Base-by-base conservation (phyloP, 2,329 filamentous ascomycete species). In the Alternaria brassicicola region DNA sequence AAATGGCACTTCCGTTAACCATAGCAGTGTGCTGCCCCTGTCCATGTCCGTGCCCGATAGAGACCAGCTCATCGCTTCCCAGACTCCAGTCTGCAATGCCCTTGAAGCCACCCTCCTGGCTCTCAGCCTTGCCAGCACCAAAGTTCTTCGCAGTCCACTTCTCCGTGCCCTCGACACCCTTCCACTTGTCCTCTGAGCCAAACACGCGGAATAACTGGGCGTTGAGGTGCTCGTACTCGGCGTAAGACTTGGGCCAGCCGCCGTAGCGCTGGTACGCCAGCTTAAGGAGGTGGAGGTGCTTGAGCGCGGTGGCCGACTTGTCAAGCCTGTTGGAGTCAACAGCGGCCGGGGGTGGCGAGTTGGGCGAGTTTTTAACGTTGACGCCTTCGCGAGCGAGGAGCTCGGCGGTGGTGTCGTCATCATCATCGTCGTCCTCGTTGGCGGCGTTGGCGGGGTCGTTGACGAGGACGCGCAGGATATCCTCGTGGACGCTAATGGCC, bases 141-240 rank as follows among this genome's bases (percentile, higher is more conserved):
- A 79, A 83, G 0, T 66, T 72, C 68, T 82, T 81, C 12, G 79
- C 68, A 52, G 77, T 70, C 82, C 81, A 83, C 71, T 80, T 82
- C 72, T 83, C 81, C 0, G 81, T 78, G 1, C 80, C 80, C 56
- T 80, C 77, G 0, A 78, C 68, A 1, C 76, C 77, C 64, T 79
- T 77, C 66, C 83, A 70, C 26, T 78, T 73, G 4, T 64, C 55
- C 19, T 73, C 66, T 3, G 36, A 36, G 4, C 70, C 70, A 61
- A 79, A 84, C 17, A 71, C 69, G 5, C 71, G 64, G 69, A 81
- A 82, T 6, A 84, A 49, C 46, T 81, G 75, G 0, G 76, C 78
- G 47, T 81, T 82, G 51, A 85, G 68, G 4, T 73, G 74, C 66
- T 83, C 78, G 62, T 84, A 84, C 65, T 83, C 80, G 8, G 61